These are phyloP conservation scores for Fusarium buharicum DNA, from an alignment of 2,329 filamentous ascomycete species.

Conservation along the genomic window DNA sequence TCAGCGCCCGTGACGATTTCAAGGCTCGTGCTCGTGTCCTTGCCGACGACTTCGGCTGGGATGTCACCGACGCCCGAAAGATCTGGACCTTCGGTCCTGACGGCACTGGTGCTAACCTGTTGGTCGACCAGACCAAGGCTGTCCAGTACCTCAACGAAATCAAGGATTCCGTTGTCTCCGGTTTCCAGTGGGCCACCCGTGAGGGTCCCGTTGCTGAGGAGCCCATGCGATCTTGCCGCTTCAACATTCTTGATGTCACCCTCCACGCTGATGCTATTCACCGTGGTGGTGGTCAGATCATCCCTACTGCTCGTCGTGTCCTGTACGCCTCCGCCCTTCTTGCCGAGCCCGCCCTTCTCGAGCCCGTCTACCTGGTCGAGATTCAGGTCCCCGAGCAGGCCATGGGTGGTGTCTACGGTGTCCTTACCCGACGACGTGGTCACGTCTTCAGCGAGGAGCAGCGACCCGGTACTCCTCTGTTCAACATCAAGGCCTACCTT, in stretches of 20 bases:
- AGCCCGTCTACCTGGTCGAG: slow-evolving; percentile 99
- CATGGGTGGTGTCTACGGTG: slow-evolving; percentile 99
- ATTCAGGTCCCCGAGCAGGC: slow-evolving; percentile 98
- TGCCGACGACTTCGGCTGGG: slow-evolving; percentile 98
- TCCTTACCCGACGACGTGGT: slow-evolving; percentile 96
- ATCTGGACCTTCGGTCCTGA: slow-evolving; percentile 99
- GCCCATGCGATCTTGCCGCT: slow-evolving; percentile 96
- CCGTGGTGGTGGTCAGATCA: slow-evolving; percentile 99
- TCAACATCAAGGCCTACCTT: slow-evolving; percentile 98
- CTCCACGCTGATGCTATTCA: slow-evolving; percentile 99
- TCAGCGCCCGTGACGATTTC: slow-evolving; percentile 96
- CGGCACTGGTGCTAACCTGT: slow-evolving; percentile 96
- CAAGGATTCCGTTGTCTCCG: slow-evolving; percentile 99
- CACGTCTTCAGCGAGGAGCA: slow-evolving; percentile 99
- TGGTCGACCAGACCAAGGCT: slow-evolving; percentile 99
- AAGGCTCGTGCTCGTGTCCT: slow-evolving; percentile 96
- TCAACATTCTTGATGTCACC: slow-evolving; percentile 99
- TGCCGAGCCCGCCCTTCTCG: slow-evolving; percentile 88
- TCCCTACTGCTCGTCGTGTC: slow-evolving; percentile 97
- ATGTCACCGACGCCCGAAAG: slow-evolving; percentile 99
- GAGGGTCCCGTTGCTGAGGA: slow-evolving; percentile 98
- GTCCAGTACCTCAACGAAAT: slow-evolving; percentile 99
- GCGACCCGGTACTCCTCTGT: slow-evolving; percentile 97
- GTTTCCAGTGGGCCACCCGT: slow-evolving; percentile 99
- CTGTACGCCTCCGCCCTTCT: slow-evolving; percentile 93